Percentiles rank a stretch among this genome's conserved stretches.
Evolutionary conservation across 2,329 filamentous ascomycete genomes (phyloP).

Genomic region (Hypoxylon sp.): DNA sequence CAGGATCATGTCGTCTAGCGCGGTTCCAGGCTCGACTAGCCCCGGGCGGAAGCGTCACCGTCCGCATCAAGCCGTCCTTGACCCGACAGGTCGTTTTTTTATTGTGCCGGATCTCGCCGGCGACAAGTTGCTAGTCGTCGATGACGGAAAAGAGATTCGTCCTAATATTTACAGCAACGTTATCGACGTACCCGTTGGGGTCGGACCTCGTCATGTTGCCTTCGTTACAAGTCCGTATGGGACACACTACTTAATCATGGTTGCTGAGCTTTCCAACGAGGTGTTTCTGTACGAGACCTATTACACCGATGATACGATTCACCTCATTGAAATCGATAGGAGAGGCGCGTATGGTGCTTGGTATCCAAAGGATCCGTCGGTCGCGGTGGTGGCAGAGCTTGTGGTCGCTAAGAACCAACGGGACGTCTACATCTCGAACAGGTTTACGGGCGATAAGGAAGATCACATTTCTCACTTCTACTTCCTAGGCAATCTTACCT

Average conservation of each 20-base stretch:
- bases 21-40: slow-evolving; percentile 46
- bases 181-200: background rate
- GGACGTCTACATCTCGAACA: slow-evolving; percentile 67
- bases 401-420: slow-evolving; percentile 58
- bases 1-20: background rate
- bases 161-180: slow-evolving; percentile 48
- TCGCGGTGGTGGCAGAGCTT: slow-evolving; percentile 59
- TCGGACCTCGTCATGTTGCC: background rate
- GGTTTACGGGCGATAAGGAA: slow-evolving; percentile 59
- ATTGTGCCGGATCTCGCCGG: slow-evolving; percentile 64
- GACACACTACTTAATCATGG: background rate
- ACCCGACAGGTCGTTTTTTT: slow-evolving; percentile 65
- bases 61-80: slow-evolving; percentile 64
- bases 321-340: background rate
- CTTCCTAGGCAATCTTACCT: background rate
- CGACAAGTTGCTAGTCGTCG: slow-evolving; percentile 62
- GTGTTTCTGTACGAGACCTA: background rate
- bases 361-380: slow-evolving; percentile 37
- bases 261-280: slow-evolving; percentile 1
- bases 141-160: slow-evolving; percentile 59
- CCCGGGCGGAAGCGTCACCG: slow-evolving; percentile 50
- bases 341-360: background rate
- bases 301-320: background rate
- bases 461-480: slow-evolving; percentile 59
- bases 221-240: background rate